Conservation (phyloP, 768 basidiomycete species). For the Astraeus odoratus region DNA sequence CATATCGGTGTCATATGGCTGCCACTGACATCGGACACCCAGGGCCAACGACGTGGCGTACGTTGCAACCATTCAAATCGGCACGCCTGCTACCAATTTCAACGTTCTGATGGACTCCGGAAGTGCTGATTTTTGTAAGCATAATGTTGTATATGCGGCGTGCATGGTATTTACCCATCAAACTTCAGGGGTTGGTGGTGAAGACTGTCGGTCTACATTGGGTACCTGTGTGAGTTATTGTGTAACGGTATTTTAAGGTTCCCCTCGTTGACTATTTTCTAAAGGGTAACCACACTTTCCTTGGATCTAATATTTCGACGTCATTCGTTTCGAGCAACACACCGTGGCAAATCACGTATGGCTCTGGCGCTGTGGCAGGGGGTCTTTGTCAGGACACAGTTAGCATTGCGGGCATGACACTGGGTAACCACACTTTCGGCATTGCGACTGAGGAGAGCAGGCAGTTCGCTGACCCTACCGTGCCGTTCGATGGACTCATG, state of each 20-base stretch:
- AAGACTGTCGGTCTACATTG: constrained; percentile 40
- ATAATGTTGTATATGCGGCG: not conserved
- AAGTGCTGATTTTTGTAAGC: constrained; percentile 52
- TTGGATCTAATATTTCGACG: constrained; percentile 55
- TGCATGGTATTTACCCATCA: not conserved
- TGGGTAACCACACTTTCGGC: constrained; percentile 61
- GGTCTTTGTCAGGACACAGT: constrained; percentile 57
- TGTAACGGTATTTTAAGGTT: not conserved
- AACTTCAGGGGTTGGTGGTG: constrained; percentile 42
- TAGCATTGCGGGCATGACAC: constrained; percentile 51
- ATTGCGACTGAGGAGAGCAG: constrained; percentile 50
- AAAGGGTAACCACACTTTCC: constrained; percentile 59
- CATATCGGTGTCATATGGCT: not conserved
- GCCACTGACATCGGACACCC: constrained; percentile 2
- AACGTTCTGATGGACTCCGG: constrained; percentile 64
- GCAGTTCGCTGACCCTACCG: constrained; percentile 47
- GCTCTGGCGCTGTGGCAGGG: constrained; percentile 64
- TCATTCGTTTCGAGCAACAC: constrained; percentile 48
- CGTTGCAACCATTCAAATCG: constrained; percentile 53
- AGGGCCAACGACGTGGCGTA: constrained; percentile 52
- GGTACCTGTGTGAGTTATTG: constrained; percentile 33
- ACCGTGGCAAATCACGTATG: constrained; percentile 59
- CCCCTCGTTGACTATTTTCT: constrained; percentile 14
- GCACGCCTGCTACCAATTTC: constrained; percentile 56
- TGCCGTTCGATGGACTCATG: constrained; percentile 69